Conservation (phyloP, 768 basidiomycete genomes). For the Mycena leptocephala region DNA sequence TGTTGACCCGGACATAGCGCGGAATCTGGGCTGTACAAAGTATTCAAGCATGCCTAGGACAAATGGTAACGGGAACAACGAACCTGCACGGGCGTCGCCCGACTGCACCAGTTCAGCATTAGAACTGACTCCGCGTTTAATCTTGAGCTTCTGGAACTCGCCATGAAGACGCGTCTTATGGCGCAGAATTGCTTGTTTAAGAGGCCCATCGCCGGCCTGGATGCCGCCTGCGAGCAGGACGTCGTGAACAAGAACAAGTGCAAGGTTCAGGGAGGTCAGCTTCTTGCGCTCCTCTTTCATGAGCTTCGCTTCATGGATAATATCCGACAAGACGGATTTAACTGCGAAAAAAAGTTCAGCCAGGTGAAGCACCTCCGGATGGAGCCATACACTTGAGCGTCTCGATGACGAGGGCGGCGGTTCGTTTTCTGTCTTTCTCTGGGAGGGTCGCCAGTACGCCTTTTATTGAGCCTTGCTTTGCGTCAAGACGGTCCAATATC, state of each 20-base stretch:
- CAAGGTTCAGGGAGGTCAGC: conserved; percentile 82
- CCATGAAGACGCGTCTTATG: conserved; percentile 93
- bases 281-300: conserved; percentile 84
- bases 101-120: conserved; percentile 76
- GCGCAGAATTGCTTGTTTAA: conserved; percentile 89
- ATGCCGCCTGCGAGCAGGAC: conserved; percentile 88
- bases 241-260: conserved; percentile 93
- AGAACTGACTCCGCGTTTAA: conserved; percentile 79
- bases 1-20: conserved; percentile 91
- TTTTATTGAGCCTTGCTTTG: conserved; percentile 94
- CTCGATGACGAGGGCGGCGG: conserved; percentile 92
- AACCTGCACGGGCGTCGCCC: conserved; percentile 78
- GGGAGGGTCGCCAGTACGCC: conserved; percentile 83
- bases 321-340: conserved; percentile 79
- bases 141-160: conserved; percentile 89
- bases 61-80: conserved; percentile 16
- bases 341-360: conserved; percentile 62
- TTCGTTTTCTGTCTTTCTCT: conserved; percentile 83
- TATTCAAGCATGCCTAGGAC: background rate
- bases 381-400: conserved; percentile 93
- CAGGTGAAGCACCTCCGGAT: background rate
- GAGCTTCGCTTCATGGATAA: conserved; percentile 79
- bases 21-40: conserved; percentile 74
- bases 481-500: conserved; percentile 88
- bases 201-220: conserved; percentile 91